These are phyloP conservation scores for Yamadazyma oceani DNA, from an alignment of 1,139 yeast genomes.

Conservation along the genomic window DNA sequence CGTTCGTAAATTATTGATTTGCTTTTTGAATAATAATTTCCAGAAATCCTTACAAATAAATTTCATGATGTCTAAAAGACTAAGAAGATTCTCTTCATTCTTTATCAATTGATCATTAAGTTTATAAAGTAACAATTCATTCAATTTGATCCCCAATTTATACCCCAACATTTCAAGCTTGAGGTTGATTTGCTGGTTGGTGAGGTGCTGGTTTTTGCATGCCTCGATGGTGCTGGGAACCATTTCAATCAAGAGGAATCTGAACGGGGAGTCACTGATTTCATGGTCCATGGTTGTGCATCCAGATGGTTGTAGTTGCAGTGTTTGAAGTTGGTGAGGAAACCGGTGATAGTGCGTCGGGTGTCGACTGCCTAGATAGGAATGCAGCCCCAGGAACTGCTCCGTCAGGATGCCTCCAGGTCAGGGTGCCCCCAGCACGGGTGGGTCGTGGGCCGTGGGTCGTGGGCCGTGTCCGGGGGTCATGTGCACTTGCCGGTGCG, in stretches of 20 bases:
- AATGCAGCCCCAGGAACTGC: too few species aligned
- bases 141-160: conserved; percentile 69
- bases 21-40: conserved; percentile 77
- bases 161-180: conserved; percentile 71
- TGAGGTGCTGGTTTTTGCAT: conserved; percentile 25
- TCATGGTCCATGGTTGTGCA: conserved; percentile 8
- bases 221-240: conserved; percentile 70
- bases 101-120: conserved; percentile 42
- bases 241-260: conserved; percentile 68
- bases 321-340: neutral
- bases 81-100: conserved; percentile 46
- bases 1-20: conserved; percentile 87
- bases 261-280: conserved; percentile 53
- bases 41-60: conserved; percentile 91
- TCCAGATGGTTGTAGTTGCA: neutral
- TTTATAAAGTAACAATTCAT: conserved; percentile 67
- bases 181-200: conserved; percentile 49
- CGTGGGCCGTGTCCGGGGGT: too few species aligned
- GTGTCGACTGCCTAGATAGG: too few species aligned
- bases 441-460: too few species aligned
- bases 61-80: conserved; percentile 80
- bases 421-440: too few species aligned
- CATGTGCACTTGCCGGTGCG: too few species aligned
- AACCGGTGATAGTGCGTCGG: neutral
- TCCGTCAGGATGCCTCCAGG: too few species aligned